phyloP scores from a whole-genome alignment of 2,329 filamentous ascomycete genomes.

The Bipolaris oryzae region DNA sequence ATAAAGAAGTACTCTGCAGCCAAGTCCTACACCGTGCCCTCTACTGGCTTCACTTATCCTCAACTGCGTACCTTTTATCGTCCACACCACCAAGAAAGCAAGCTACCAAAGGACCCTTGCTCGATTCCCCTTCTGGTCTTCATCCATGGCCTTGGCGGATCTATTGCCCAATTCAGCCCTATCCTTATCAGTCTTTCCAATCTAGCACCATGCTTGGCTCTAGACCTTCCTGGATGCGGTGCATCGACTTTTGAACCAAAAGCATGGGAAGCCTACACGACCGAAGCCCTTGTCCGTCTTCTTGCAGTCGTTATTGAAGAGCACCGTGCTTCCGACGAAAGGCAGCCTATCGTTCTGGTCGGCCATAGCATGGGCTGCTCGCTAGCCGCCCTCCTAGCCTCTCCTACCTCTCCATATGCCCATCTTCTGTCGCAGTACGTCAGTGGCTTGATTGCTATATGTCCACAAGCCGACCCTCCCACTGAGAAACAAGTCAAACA shows the following conservation, averaged over 20 bases:
- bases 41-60: constrained; percentile 69
- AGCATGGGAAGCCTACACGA: constrained; percentile 78
- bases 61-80: constrained; percentile 83
- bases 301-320: constrained; percentile 75
- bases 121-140: constrained; percentile 87
- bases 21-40: constrained; percentile 72
- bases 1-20: constrained; percentile 77
- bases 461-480: constrained; percentile 72
- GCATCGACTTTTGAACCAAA: constrained; percentile 74
- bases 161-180: constrained; percentile 83
- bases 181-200: constrained; percentile 82
- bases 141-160: constrained; percentile 92
- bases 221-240: constrained; percentile 91
- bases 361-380: constrained; percentile 92
- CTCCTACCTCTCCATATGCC: constrained; percentile 60
- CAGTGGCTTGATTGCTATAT: constrained; percentile 80
- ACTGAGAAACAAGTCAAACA: constrained; percentile 58
- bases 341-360: constrained; percentile 78
- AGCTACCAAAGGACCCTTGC: constrained; percentile 74
- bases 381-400: constrained; percentile 74
- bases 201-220: constrained; percentile 80
- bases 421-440: constrained; percentile 66
- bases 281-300: constrained; percentile 75
- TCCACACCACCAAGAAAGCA: constrained; percentile 79
- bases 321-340: constrained; percentile 67